Base-by-base conservation (phyloP, 176 grass and related monocot genomes). In the Eleusine indica region DNA sequence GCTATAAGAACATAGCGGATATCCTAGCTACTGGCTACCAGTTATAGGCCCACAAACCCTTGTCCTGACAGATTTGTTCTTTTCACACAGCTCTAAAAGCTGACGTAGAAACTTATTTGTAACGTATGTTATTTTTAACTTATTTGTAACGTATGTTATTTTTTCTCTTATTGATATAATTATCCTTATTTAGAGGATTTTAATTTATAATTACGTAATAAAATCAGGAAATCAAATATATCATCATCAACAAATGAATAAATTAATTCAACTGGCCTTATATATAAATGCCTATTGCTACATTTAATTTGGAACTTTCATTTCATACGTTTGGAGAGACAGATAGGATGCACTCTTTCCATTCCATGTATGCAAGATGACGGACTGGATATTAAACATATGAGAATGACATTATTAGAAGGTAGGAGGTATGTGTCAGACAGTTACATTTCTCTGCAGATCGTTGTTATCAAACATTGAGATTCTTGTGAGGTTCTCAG, bases 391-490 rank as follows among this genome's bases (percentile, higher is more conserved):
- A 63, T 80, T 75, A 75, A 52, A 68, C 32, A 75, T 54, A 75
- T 54, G 63, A 80, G 70, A 80, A 69, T 62, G 70, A 28, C 70
- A 62, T 53, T 75, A 62, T 53, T 75, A 80, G 51, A 89, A 70
- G 87, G 76, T 80, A 63, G 56, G 60, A 4, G 41, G 51, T 89
- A 84, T 62, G 87, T 42, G 18, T 88, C 62, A 8, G 17, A 75
- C 51, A 62, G 32, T 74, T 75, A 70, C 62, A 75, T 69, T 51
- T 84, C 15, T 48, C 63, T 18, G 38, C 8, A 54, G 78, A 68
- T 40, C 46, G 47, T 19, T 70, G 30, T 80, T 84, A 80, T 84
- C 16, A 62, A 84, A 58, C 73, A n/a, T 1, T 69, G 40, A 70
- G 35, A 80, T 73, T 15, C 30, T 38, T 52, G 12, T 57, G 46